Base-by-base conservation (phyloP, 2,329 filamentous ascomycete genomes). In the Penicillium sp. region DNA sequence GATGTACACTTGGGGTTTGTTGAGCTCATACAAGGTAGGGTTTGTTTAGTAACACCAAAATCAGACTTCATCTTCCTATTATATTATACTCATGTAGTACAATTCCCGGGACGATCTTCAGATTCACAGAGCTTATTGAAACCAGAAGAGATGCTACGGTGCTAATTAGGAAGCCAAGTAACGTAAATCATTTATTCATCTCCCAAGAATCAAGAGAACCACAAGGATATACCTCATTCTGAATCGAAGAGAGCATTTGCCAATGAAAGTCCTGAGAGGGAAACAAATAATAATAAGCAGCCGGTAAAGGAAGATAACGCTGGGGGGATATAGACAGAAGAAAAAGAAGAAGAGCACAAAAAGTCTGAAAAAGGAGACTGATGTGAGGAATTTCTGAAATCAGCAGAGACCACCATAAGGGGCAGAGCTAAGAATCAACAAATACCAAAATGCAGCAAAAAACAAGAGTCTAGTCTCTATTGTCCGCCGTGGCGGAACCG, bases 401-500 rank as follows among this genome's bases (percentile, higher is more conserved):
- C 30, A 38, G 34, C 11, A 13, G 38, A 8, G 2, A 11, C 18
- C 45, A 11, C 34, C 27, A n/a, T n/a, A 13, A 2, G 1, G 18
- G 11, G 7, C 19, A 46, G 19, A 16, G 35, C 9, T 29, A n/a
- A 51, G 26, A 54, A 30, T 3, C 10, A 39, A n/a, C 16, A 27
- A 9, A 47, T 40, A 55, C 13, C 29, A 40, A 48, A 46, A 30
- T 40, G 19, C 47, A 40, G 34, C 2, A 34, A 52, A 47, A 23
- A 13, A 10, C 34, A 10, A 13, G 32, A 43, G 6, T 6, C 23
- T 14, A 43, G 23, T 30, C 18, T 47, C 53, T 63, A 68, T 58
- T 61, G 61, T 40, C 43, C 50, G 19, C 62, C 61, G 19, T 63
- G 68, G 39, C 61, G 46, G 53, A 70, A 70, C 7, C 51, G 61